Evolutionary conservation across 2,329 filamentous ascomycete genomes (phyloP), one percentile per base, ranked within the genome.

Genomic region (Diaporthe nobilis): DNA sequence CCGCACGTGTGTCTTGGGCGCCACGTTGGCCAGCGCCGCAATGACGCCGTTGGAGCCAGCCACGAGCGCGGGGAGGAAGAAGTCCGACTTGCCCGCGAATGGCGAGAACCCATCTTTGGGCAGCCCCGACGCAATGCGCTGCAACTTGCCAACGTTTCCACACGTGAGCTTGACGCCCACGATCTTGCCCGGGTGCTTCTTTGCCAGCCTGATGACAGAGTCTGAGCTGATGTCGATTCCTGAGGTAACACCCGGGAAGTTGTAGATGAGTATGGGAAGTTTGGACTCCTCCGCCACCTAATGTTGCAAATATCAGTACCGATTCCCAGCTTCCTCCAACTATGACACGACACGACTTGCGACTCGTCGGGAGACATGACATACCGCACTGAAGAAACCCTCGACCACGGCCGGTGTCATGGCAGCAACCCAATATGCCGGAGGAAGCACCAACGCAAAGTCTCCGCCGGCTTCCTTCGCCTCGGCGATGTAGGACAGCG

Each of bases 81-180:
- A 86, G 78, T 86, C 85, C 7, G 85, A 84, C 75, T 85, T 86
- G 71, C 84, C 84, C 28, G 82, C 84, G 53, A 83, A 81, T 0
- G 81, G 80, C 1, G 84, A 81, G 63, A 85, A 85, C 4, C 0
- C 9, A 79, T 90, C 84, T 5, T 6, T 17, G 10, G 58, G 58
- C 58, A 63, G 37, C 37, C n/a, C 58, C 81, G 90, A 82, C 80
- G 90, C 85, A 77, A 86, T 83, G 81, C 88, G 86, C 80, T 88
- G 86, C n/a, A 92, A 85, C 73, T 87, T 87, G 76, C 90, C 88
- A 74, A 92, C 87, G 65, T 71, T 71, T 8, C 68, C 68, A 58
- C 68, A 71, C 6, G 68, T 71, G 44, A 71, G 51, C 53, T 71
- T 71, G 37, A 49, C 47, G n/a, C 68, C 68, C 9, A 71, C 68